A percentile compares a stretch with the other conserved stretches of the same genome.
phyloP scores from a whole-genome alignment of 1,284 basidiomycete genomes.

The Ganoderma boninense region DNA sequence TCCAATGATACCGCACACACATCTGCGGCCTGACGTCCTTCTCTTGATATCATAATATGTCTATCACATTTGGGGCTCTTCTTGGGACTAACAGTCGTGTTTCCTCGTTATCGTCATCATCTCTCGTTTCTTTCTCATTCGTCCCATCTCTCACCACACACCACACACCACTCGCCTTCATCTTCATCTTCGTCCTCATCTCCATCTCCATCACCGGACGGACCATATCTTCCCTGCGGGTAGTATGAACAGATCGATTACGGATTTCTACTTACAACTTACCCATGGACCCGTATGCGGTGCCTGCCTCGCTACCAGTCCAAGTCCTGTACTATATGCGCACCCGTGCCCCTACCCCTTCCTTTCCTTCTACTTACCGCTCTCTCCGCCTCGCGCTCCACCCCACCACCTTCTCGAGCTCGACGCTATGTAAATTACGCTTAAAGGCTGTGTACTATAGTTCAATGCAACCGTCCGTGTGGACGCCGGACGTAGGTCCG shows the following conservation, averaged over 20 bases:
- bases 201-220: background rate
- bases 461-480: constrained; percentile 1
- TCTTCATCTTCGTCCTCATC: background rate
- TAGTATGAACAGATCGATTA: background rate
- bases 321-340: constrained; percentile 5
- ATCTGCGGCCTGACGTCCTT: no score
- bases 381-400: background rate
- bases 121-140: background rate
- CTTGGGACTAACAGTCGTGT: background rate
- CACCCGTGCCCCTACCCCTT: background rate
- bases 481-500: constrained; percentile 1
- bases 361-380: background rate
- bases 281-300: background rate
- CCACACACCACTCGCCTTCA: background rate
- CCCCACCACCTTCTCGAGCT: background rate
- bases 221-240: background rate
- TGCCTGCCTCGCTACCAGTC: background rate
- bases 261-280: no score
- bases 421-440: background rate
- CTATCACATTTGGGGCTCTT: background rate
- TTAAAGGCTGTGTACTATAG: constrained; percentile 5
- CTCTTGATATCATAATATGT: background rate
- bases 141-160: background rate
- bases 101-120: constrained; percentile 1
- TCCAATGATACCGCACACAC: background rate